These are phyloP conservation scores for Pyrenopolyporus hunteri DNA, from an alignment of 495 filamentous ascomycete species.

Conservation along the genomic window DNA sequence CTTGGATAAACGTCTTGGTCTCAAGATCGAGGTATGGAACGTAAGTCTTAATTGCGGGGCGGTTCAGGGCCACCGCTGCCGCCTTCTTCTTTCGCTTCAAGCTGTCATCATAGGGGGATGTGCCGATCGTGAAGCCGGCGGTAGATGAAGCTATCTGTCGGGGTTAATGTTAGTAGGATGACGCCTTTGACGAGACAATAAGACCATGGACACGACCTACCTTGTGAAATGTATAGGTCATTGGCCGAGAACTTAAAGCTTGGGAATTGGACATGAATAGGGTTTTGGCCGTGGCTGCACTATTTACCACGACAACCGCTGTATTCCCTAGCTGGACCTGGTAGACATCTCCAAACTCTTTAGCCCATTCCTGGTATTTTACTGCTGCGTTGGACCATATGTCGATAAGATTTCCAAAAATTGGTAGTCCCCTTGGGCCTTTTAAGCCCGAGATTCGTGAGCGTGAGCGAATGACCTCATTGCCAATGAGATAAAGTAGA, in stretches of 20 bases:
- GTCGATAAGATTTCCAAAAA: slow-evolving; percentile 69
- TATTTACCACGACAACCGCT: slow-evolving; percentile 66
- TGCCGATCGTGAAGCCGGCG: slow-evolving; percentile 69
- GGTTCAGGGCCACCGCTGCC: slow-evolving; percentile 66
- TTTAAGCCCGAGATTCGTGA: slow-evolving; percentile 58
- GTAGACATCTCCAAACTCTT: slow-evolving; percentile 64
- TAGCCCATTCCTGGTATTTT: slow-evolving; percentile 64
- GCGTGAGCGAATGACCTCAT: slow-evolving; percentile 58
- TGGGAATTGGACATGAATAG: slow-evolving; percentile 63
- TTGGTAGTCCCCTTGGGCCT: slow-evolving; percentile 61
- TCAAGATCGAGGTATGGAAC: slow-evolving; percentile 66
- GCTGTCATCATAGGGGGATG: slow-evolving; percentile 66
- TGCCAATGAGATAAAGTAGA: slow-evolving; percentile 54
- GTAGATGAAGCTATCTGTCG: slow-evolving; percentile 64
- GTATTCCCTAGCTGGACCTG: slow-evolving; percentile 70
- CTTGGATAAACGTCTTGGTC: slow-evolving; percentile 63
- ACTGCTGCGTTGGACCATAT: slow-evolving; percentile 65
- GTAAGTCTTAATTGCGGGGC: slow-evolving; percentile 65
- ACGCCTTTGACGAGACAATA: too few species aligned
- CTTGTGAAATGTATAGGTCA: slow-evolving; percentile 71
- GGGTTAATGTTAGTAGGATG: too few species aligned
- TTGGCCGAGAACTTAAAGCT: slow-evolving; percentile 64
- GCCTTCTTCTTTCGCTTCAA: slow-evolving; percentile 69
- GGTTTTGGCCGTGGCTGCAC: slow-evolving; percentile 59
- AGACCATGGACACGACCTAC: slow-evolving; percentile 34